Evolutionary conservation across 1,284 basidiomycete species (phyloP).

Genomic region (Tetrapyrgos nigripes): DNA sequence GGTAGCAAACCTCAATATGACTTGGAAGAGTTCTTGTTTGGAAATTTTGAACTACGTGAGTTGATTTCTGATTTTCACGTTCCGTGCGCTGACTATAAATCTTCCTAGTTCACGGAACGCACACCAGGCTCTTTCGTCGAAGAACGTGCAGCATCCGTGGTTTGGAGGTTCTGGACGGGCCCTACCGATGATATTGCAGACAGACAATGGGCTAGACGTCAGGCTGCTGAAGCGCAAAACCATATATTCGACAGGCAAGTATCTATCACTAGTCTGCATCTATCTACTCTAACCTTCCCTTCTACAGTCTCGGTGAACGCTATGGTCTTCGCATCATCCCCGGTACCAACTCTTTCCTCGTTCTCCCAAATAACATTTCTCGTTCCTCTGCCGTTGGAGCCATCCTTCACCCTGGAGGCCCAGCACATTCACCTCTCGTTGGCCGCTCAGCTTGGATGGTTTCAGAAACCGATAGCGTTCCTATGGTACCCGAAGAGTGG

Average conservation of each 20-base stretch:
- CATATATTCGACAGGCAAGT: constrained; percentile 81
- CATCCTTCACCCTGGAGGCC: constrained; percentile 73
- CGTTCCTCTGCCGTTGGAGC: constrained; percentile 81
- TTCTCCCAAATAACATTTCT: constrained; percentile 85
- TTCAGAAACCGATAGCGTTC: constrained; percentile 30
- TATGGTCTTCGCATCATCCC: constrained; percentile 85
- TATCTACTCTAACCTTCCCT: neutral
- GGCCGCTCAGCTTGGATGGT: constrained; percentile 43
- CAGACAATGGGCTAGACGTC: constrained; percentile 80
- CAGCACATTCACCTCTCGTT: constrained; percentile 55
- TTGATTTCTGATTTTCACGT: constrained; percentile 18
- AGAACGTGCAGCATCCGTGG: constrained; percentile 83
- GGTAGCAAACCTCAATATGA: constrained; percentile 79
- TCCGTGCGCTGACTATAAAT: constrained; percentile 1
- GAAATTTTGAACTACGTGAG: constrained; percentile 85
- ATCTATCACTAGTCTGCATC: neutral
- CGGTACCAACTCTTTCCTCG: constrained; percentile 78
- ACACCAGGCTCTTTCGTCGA: constrained; percentile 87
- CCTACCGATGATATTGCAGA: constrained; percentile 54
- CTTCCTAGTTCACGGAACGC: constrained; percentile 80
- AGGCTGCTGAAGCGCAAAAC: constrained; percentile 90
- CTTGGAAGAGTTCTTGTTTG: constrained; percentile 80
- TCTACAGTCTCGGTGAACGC: constrained; percentile 72
- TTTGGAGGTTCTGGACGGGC: constrained; percentile 75
- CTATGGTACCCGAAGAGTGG: constrained; percentile 44